Base-by-base conservation (phyloP, 1,284 basidiomycete genomes). In the Heterobasidion occidentale region DNA sequence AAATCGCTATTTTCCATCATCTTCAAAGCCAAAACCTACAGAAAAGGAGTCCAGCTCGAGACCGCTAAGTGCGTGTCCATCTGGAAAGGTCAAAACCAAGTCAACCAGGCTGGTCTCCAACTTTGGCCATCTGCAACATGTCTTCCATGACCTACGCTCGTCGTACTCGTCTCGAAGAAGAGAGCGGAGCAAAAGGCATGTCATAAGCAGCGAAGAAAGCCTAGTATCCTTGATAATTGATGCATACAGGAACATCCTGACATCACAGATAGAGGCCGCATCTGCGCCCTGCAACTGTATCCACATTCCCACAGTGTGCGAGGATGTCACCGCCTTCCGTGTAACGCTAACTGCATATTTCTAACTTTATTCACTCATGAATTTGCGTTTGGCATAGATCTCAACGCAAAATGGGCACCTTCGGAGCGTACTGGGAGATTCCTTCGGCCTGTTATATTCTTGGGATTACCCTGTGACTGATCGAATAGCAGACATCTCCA, bases 1-100 rank as follows among this genome's bases (percentile, higher is more conserved):
- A 53, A 77, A 78, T 36, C 74, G 81, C 4, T 84, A 84, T 64
- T 83, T 84, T 61, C 75, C 80, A n/a, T 52, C 73, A 7, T 72
- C 75, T 15, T 74, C 74, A 7, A 68, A 65, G 42, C 72, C 69
- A 34, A 70, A 84, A n/a, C 42, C 42, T 45, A 45, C 12, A 17
- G 17, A 6, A 48, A 19, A 48, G 8, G 17, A 48, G 19, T 11
- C 19, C 11, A 20, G 5, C 19, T 11, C 46, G 14, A 17, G 9
- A 4, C 17, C 46, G 11, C 27, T 20, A 33, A 48, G 12, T 48
- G 4, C 17, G 19, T 19, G 3, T 48, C 46, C 46, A 17, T 42
- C n/a, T n/a, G 11, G 38, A 42, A 42, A 6, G 38, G n/a, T n/a
- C 38, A 42, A 42, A 11, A 42, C 6, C 38, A 48, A 11, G 11